Conservation (phyloP, 1,284 basidiomycete genomes). For the Vanrija pseudolonga region DNA sequence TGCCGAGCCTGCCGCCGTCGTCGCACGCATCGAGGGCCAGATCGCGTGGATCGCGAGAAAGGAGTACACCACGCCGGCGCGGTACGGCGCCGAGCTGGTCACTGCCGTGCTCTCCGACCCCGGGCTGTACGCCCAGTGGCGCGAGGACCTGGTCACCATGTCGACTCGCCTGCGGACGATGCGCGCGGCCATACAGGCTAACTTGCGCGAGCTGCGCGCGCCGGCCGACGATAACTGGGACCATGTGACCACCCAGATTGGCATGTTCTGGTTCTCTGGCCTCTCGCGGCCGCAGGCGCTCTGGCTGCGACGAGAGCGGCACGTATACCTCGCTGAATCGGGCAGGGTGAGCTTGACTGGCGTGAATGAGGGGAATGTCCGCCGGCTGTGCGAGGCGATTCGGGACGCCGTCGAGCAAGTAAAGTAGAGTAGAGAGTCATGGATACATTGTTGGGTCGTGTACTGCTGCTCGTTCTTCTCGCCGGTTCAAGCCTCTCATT, state of each 20-base stretch:
- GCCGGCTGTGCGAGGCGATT: slow-evolving; percentile 69
- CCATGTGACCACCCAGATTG: slow-evolving; percentile 84
- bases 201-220: slow-evolving; percentile 77
- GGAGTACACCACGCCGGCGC: slow-evolving; percentile 90
- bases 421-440: too few species aligned
- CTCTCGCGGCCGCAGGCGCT: slow-evolving; percentile 66
- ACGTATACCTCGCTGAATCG: slow-evolving; percentile 71
- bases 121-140: too few species aligned
- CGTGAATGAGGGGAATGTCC: slow-evolving; percentile 68
- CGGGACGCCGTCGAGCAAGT: slow-evolving; percentile 64
- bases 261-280: slow-evolving; percentile 59
- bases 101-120: too few species aligned
- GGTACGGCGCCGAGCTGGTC: slow-evolving; percentile 78
- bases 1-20: slow-evolving; percentile 80
- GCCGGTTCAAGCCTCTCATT: too few species aligned
- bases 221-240: slow-evolving; percentile 89
- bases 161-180: slow-evolving; percentile 30
- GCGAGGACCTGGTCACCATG: too few species aligned
- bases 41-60: slow-evolving; percentile 79
- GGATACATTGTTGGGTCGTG: too few species aligned
- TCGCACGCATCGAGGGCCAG: slow-evolving; percentile 59
- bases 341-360: slow-evolving; percentile 86
- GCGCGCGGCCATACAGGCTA: slow-evolving; percentile 71
- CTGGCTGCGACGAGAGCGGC: slow-evolving; percentile 63
- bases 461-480: too few species aligned